These are phyloP conservation scores for Ogataea pini DNA, from an alignment of 805 yeast genomes.

Conservation along the genomic window DNA sequence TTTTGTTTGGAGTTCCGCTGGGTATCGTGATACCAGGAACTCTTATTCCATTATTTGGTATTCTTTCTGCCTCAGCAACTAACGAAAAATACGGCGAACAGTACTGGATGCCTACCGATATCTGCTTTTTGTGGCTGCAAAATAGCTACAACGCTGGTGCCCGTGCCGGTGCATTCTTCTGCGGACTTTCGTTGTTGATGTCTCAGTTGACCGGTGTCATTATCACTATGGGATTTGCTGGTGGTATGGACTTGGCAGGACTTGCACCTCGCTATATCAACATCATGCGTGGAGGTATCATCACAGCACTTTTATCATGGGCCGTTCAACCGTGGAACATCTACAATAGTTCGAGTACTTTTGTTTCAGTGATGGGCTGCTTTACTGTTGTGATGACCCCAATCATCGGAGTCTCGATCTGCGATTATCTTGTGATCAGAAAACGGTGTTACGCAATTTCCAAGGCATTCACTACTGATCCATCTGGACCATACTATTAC, in stretches of 20 bases:
- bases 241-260: slow-evolving; percentile 52
- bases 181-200: slow-evolving; percentile 37
- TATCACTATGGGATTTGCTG: slow-evolving; percentile 35
- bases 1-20: slow-evolving; percentile 24
- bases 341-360: slow-evolving; percentile 40
- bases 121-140: slow-evolving; percentile 40
- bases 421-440: slow-evolving; percentile 65
- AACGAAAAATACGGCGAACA: slow-evolving; percentile 27
- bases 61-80: slow-evolving; percentile 46
- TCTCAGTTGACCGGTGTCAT: slow-evolving; percentile 3
- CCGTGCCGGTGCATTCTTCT: slow-evolving; percentile 53
- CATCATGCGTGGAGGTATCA: slow-evolving; percentile 43
- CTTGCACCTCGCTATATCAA: slow-evolving; percentile 44
- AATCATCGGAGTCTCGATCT: slow-evolving; percentile 67
- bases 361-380: slow-evolving; percentile 39
- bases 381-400: slow-evolving; percentile 44
- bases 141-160: slow-evolving; percentile 40
- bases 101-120: slow-evolving; percentile 49
- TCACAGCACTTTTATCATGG: slow-evolving; percentile 36
- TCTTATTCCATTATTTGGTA: slow-evolving; percentile 45
- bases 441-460: slow-evolving; percentile 43
- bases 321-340: slow-evolving; percentile 42
- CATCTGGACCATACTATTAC: slow-evolving; percentile 38
- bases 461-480: slow-evolving; percentile 52
- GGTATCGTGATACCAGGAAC: slow-evolving; percentile 37